phyloP scores from a whole-genome alignment of 306 rosid genomes.

The Lablab purpureus region DNA sequence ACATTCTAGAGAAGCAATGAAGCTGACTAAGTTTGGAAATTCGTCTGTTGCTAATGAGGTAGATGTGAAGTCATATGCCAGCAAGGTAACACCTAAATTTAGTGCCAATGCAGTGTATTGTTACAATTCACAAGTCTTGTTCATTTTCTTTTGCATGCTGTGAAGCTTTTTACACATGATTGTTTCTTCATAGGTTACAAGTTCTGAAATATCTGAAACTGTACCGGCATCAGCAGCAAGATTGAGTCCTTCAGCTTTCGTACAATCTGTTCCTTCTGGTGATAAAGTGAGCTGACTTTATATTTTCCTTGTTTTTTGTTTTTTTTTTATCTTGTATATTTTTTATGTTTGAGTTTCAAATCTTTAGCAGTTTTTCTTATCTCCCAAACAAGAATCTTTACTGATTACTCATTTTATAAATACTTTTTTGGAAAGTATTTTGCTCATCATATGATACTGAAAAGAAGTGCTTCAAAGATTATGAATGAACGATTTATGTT shows the following conservation, averaged over 20 bases:
- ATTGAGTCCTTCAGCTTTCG: slow-evolving; percentile 56
- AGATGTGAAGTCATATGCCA: slow-evolving; percentile 58
- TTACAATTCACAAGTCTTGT: slow-evolving; percentile 38
- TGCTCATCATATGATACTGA: not conserved
- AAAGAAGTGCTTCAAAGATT: not conserved
- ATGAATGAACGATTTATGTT: not conserved
- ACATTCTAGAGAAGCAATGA: slow-evolving; percentile 64
- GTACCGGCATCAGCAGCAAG: slow-evolving; percentile 58
- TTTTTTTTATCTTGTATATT: slow-evolving; percentile 1
- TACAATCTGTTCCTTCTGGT: slow-evolving; percentile 51
- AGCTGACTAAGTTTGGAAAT: slow-evolving; percentile 52
- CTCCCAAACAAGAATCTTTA: not conserved
- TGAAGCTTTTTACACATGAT: slow-evolving; percentile 27
- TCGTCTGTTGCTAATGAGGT: slow-evolving; percentile 49
- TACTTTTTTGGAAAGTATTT: not conserved
- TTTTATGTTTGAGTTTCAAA: slow-evolving; percentile 11
- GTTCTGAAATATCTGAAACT: slow-evolving; percentile 58
- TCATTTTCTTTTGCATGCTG: slow-evolving; percentile 31
- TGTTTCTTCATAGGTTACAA: slow-evolving; percentile 58
- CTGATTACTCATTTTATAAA: not conserved
- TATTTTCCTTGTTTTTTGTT: slow-evolving; percentile 15
- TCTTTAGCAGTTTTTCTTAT: not conserved
- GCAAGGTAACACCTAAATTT: slow-evolving; percentile 58
- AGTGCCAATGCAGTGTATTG: slow-evolving; percentile 33
- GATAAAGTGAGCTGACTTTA: slow-evolving; percentile 61